Conservation (phyloP, 2,329 filamentous ascomycete species). For the Colletotrichum sidae region DNA sequence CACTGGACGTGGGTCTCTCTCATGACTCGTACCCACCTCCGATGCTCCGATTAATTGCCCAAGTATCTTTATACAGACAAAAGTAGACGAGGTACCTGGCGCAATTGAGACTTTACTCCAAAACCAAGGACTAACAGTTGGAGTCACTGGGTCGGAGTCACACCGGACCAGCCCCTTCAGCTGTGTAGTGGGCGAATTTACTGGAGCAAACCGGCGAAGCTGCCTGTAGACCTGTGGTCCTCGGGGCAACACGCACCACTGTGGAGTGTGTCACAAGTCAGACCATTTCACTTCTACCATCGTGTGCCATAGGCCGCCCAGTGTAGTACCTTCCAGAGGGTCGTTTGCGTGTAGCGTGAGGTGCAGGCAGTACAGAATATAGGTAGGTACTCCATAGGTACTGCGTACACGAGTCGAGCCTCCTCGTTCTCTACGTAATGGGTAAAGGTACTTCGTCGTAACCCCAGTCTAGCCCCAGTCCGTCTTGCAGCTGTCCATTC, state of each 20-base stretch:
- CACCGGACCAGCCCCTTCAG: constrained; percentile 1
- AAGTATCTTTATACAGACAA: not conserved
- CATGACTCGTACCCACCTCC: constrained; percentile 21
- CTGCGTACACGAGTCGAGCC: too few species aligned
- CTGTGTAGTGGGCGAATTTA: too few species aligned
- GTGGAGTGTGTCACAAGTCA: constrained; percentile 29
- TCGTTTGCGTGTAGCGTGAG: too few species aligned
- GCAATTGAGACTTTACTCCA: not conserved
- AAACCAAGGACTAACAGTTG: not conserved
- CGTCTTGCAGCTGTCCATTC: constrained; percentile 30
- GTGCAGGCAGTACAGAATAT: too few species aligned
- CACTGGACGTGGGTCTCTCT: not conserved
- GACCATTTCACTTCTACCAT: constrained; percentile 17
- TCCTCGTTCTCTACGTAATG: too few species aligned
- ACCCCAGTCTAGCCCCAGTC: too few species aligned
- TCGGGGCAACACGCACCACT: constrained; percentile 2
- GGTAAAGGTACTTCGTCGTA: too few species aligned
- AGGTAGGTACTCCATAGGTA: too few species aligned
- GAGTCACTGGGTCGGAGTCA: constrained; percentile 20
- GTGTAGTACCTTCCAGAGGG: too few species aligned
- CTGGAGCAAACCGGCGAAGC: too few species aligned
- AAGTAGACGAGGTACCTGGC: not conserved
- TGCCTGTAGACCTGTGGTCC: too few species aligned
- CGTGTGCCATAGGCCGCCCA: too few species aligned
- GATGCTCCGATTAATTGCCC: not conserved